These are phyloP conservation scores for Primulina eburnea DNA, from an alignment of 257 asterid genomes.

Conservation along the genomic window DNA sequence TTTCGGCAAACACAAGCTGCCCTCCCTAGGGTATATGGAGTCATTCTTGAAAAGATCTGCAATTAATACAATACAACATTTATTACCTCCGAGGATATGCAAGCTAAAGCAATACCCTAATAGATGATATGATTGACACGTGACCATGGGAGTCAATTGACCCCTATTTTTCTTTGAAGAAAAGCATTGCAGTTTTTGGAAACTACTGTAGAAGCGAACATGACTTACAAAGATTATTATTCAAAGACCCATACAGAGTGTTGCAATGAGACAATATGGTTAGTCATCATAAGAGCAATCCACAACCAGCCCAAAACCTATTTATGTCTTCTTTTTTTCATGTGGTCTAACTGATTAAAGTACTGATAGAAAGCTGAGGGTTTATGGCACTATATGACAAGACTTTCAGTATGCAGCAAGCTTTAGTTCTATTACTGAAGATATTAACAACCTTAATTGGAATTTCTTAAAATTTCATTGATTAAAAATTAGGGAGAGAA, in stretches of 20 bases:
- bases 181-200: not conserved
- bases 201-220: not conserved
- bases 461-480: not conserved
- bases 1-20: conserved; percentile 96
- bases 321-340: too few relatives aligned
- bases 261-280: not conserved
- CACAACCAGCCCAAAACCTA: not conserved
- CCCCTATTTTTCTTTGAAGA: not conserved
- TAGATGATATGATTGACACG: not conserved
- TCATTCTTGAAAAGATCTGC: conserved; percentile 76
- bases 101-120: not conserved
- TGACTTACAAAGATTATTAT: not conserved
- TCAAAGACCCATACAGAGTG: not conserved
- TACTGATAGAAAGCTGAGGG: not conserved
- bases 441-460: not conserved
- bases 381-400: not conserved
- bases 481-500: too few relatives aligned
- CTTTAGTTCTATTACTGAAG: not conserved
- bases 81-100: not conserved
- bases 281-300: not conserved
- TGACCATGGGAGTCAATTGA: not conserved
- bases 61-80: conserved; percentile 12
- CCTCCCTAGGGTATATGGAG: conserved; percentile 76
- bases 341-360: too few relatives aligned
- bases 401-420: not conserved